Conservation (phyloP, 495 filamentous ascomycete species). For the Antarctomyces pellizariae region DNA sequence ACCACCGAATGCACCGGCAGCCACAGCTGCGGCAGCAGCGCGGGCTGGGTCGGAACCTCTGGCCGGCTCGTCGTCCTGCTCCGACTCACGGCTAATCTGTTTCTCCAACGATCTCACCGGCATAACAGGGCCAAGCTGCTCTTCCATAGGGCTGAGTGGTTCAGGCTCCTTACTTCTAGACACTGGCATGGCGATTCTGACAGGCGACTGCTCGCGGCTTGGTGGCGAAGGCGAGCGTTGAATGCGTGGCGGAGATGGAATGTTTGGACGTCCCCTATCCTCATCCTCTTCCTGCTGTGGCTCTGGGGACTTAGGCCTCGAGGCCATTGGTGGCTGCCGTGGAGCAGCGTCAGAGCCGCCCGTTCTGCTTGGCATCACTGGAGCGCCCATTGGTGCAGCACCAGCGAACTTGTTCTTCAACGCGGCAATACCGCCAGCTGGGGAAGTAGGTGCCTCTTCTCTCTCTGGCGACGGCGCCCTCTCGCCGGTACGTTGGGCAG, state of each 20-base stretch:
- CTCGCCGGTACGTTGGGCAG: constrained; percentile 33
- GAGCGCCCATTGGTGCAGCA: constrained; percentile 38
- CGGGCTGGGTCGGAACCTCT: constrained; percentile 40
- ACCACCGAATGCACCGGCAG: constrained; percentile 12
- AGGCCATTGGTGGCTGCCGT: constrained; percentile 52
- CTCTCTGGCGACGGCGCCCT: constrained; percentile 20
- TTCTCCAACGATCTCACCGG: constrained; percentile 33
- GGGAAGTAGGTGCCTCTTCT: constrained; percentile 24
- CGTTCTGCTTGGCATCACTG: constrained; percentile 20
- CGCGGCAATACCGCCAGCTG: constrained; percentile 36
- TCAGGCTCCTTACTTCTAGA: constrained; percentile 31
- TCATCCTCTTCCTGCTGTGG: constrained; percentile 29
- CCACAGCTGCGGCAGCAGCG: constrained; percentile 32
- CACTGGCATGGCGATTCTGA: constrained; percentile 75
- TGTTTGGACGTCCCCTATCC: constrained; percentile 22
- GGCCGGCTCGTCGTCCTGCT: constrained; percentile 36
- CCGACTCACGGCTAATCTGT: constrained; percentile 34
- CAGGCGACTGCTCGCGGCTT: constrained; percentile 39
- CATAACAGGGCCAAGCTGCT: constrained; percentile 18
- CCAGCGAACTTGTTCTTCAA: constrained; percentile 60
- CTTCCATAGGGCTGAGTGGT: constrained; percentile 23
- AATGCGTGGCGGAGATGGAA: constrained; percentile 32
- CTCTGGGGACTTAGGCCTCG: constrained; percentile 35
- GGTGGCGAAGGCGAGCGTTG: constrained; percentile 33
- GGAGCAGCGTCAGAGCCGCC: constrained; percentile 20